Evolutionary conservation across 2,329 filamentous ascomycete genomes (phyloP), one percentile per base, ranked within the genome.

Genomic region (Hawksworthiomyces lignivorus): DNA sequence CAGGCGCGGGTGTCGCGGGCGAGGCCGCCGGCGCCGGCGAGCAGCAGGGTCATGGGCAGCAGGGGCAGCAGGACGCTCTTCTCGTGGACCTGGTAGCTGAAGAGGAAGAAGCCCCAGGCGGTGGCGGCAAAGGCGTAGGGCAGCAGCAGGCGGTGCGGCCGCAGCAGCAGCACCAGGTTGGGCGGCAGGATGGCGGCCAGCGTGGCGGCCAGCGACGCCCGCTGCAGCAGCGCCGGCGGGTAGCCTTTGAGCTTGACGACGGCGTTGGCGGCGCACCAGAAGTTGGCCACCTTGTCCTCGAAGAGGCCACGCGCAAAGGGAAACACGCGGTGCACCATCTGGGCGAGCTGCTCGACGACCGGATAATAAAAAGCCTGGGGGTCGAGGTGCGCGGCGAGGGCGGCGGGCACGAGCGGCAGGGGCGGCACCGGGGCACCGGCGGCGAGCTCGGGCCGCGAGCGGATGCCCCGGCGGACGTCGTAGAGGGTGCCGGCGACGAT

Each of bases 251-350:
- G 76, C 64, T 98, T 98, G 65, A 95, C 72, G 42, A 94, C 72
- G 1, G 92, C 83, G 58, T 97, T 94, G 43, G 90, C 72, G 5
- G 88, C 83, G 59, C 92, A 98, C 92, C 92, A 98, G 55, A 96
- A 84, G 59, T 98, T 98, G 56, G 92, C 92, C 17, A 98, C 94
- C 63, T 98, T 98, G 68, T 97, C 92, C 64, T 98, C 94, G 55
- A 97, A 98, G 7, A 98, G 68, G 4, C 92, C 92, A n/a, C 92
- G 80, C 1, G 89, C 80, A 57, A 98, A 96, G 1, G 94, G 92
- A 55, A 98, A 97, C 44, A 97, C 76, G n/a, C 92, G 83, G 59
- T 96, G 87, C 10, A 96, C 65, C 53, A 88, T 77, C 62, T 98
- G 94, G 0, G 82, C 70, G 27, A 94, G 55, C 60, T 95, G 88